Conservation (phyloP, 192 early-diverging fungal genomes). For the Podila verticillata region DNA sequence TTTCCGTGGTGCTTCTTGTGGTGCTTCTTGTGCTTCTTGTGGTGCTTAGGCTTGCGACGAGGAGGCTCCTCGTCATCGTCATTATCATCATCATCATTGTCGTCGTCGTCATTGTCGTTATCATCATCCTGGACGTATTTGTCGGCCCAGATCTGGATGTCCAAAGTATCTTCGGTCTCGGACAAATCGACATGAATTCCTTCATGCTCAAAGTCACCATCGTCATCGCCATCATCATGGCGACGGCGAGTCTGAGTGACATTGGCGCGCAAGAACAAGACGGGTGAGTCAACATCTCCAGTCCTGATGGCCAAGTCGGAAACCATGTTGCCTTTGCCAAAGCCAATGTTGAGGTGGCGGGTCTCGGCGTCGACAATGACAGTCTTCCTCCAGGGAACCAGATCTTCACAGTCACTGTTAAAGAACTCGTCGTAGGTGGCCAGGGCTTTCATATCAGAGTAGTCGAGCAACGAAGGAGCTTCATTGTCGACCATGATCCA, state of each 20-base stretch:
- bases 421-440: neutral
- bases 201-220: slow-evolving; percentile 1
- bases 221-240: slow-evolving; percentile 5
- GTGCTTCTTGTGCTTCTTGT: slow-evolving; percentile 21
- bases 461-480: neutral
- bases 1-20: slow-evolving; percentile 21
- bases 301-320: slow-evolving; percentile 16
- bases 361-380: neutral
- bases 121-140: neutral
- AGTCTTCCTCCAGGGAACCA: slow-evolving; percentile 33
- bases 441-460: neutral
- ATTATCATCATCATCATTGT: neutral
- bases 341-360: slow-evolving; percentile 8
- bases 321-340: slow-evolving; percentile 33
- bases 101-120: neutral
- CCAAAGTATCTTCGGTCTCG: slow-evolving; percentile 6
- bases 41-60: slow-evolving; percentile 1
- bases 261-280: slow-evolving; percentile 25
- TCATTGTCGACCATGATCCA: neutral
- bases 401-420: neutral
- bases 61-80: slow-evolving; percentile 8
- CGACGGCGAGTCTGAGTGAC: slow-evolving; percentile 23
- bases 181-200: slow-evolving; percentile 25
- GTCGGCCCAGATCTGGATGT: slow-evolving; percentile 39
- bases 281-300: slow-evolving; percentile 14